phyloP scores from a whole-genome alignment of 441 rosid genomes.

The Aleurites moluccanus region DNA sequence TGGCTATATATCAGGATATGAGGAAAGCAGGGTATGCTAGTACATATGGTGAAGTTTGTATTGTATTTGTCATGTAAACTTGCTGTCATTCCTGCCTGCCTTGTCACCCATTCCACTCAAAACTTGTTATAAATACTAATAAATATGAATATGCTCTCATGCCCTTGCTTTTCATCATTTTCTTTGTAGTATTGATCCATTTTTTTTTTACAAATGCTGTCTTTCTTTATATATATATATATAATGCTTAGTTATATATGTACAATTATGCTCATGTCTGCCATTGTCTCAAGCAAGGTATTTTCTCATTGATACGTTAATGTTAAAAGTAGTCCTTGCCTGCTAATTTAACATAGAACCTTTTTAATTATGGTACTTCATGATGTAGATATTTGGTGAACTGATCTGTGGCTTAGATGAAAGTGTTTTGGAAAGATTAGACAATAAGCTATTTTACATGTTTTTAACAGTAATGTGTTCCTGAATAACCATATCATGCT shows the following conservation, averaged over 20 bases:
- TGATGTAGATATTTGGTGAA: background rate
- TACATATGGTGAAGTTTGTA: background rate
- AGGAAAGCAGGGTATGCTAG: slow-evolving; percentile 80
- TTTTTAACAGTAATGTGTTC: background rate
- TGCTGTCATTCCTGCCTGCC: background rate
- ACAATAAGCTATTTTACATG: background rate
- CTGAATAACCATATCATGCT: background rate
- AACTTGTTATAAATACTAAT: background rate
- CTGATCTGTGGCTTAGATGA: background rate
- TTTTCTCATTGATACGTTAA: background rate
- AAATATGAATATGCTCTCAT: background rate
- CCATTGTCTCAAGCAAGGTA: background rate
- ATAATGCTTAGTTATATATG: background rate
- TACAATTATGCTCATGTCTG: background rate
- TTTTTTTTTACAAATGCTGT: background rate
- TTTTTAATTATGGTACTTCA: background rate
- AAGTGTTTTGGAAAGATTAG: background rate
- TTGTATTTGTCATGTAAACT: background rate
- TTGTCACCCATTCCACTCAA: background rate
- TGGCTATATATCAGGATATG: slow-evolving; percentile 88
- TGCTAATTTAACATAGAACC: background rate
- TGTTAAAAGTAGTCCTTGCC: background rate
- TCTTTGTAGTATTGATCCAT: background rate
- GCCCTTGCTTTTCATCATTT: background rate
- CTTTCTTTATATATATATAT: too few relatives aligned